Evolutionary conservation across 352 stramenopile species (phyloP), one percentile per base, ranked within the genome.

Genomic region (Pythium biforme): DNA sequence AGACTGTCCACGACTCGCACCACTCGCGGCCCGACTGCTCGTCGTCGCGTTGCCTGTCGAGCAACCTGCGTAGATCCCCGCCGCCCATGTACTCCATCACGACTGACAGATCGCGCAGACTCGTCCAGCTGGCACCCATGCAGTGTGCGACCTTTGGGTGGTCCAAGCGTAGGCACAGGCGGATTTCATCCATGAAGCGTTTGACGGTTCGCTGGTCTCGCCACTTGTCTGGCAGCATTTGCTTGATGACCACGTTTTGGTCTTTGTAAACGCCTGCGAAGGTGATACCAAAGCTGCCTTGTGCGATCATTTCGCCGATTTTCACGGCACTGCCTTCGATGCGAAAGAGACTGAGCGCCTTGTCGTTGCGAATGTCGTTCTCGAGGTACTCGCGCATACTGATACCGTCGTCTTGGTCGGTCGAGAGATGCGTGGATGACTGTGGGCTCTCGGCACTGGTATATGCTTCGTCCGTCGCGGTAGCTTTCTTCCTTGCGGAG

Each of bases 111-210:
- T 75, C 58, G n/a, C 59, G 34, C 11, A 69, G 34, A n/a, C 58
- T 75, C 22, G 27, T 75, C 68, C 68, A 75, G 11, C 53, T 58
- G 26, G 72, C 41, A 22, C 68, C 68, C 10, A 75, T 22, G 20
- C 71, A 69, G 4, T 33, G 20, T 4, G 73, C 69, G 25, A 76
- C 57, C 37, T 76, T 73, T 15, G 69, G 69, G 26, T 76, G 69
- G 33, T 70, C 48, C 39, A 76, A 19, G 17, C 49, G 56, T 4
- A 62, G 50, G 29, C 65, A 70, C 22, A 73, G 47, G n/a, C 62
- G 57, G 41, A 76, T 76, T 53, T 76, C 69, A 34, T 67, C 53
- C 56, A 73, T 68, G 26, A 76, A 76, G 48, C 33, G 64, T 48
- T 34, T 17, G 29, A 58, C 43, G n/a, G 15, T 33, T n/a, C 25